phyloP scores from a whole-genome alignment of 1,139 yeast species.

The Pichia sp. region DNA sequence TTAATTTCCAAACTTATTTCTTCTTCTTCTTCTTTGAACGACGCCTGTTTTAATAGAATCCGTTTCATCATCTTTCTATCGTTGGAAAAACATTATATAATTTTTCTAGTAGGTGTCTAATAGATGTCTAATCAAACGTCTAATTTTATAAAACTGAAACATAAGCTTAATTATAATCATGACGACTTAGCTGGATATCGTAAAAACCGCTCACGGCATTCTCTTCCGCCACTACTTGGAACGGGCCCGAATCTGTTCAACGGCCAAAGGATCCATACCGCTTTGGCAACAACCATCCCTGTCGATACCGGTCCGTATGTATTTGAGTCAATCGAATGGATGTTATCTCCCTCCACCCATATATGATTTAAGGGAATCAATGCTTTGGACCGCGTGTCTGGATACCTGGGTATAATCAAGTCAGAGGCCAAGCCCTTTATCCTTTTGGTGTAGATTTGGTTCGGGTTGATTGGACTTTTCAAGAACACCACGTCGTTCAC shows the following conservation, averaged over 20 bases:
- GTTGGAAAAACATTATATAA: not conserved
- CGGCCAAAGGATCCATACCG: constrained; percentile 65
- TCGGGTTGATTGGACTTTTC: constrained; percentile 76
- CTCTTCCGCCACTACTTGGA: constrained; percentile 38
- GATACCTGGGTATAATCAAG: constrained; percentile 52
- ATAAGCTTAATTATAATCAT: not conserved
- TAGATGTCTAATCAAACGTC: too few species aligned
- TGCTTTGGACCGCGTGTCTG: constrained; percentile 61
- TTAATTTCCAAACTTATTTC: not conserved
- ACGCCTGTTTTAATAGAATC: not conserved
- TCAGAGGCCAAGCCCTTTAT: constrained; percentile 48
- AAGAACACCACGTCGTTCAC: constrained; percentile 75
- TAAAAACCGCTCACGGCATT: constrained; percentile 29
- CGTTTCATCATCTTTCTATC: not conserved
- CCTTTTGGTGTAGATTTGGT: constrained; percentile 67
- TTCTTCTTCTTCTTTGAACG: too few species aligned
- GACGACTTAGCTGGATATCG: constrained; percentile 40
- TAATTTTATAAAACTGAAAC: not conserved
- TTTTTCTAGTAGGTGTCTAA: not conserved
- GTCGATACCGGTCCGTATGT: constrained; percentile 80
- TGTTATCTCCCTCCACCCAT: constrained; percentile 52
- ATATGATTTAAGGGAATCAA: constrained; percentile 72
- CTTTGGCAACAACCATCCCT: constrained; percentile 75
- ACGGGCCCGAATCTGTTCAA: constrained; percentile 37
- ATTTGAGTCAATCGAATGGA: constrained; percentile 78